Percentiles rank a stretch among this genome's conserved stretches.
Evolutionary conservation across 2,329 filamentous ascomycete genomes (phyloP).

Genomic region (Rhynchosporium graminicola): DNA sequence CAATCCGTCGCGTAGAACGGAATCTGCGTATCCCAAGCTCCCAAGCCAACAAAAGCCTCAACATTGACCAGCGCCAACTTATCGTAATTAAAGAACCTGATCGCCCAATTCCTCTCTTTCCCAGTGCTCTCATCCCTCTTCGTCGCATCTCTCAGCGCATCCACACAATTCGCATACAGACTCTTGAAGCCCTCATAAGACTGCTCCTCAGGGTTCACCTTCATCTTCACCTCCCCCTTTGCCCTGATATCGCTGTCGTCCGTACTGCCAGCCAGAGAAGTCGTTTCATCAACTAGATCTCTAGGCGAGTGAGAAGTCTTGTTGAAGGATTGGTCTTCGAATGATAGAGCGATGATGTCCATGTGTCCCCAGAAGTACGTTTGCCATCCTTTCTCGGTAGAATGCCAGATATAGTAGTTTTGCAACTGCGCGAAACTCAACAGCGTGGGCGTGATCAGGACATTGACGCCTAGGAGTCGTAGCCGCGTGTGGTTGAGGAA

Average conservation of each 20-base stretch:
- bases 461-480: conserved; percentile 52
- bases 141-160: conserved; percentile 21
- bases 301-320: too few species aligned
- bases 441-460: conserved; percentile 53
- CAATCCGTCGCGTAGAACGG: conserved; percentile 57
- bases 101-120: conserved; percentile 46
- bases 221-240: conserved; percentile 23
- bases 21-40: conserved; percentile 59
- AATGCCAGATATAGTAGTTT: conserved; percentile 53
- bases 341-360: conserved; percentile 51
- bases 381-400: conserved; percentile 47
- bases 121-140: conserved; percentile 13
- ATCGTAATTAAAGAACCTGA: conserved; percentile 60
- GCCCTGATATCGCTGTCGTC: neutral
- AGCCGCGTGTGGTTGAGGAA: conserved; percentile 56
- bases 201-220: conserved; percentile 12
- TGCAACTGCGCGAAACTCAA: conserved; percentile 57
- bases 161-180: conserved; percentile 30
- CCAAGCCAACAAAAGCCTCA: conserved; percentile 47
- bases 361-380: conserved; percentile 61
- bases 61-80: conserved; percentile 59
- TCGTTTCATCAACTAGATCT: too few species aligned
- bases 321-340: conserved; percentile 41
- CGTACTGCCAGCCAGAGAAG: too few species aligned
- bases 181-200: conserved; percentile 27